Percentiles rank a stretch among this genome's conserved stretches.
Conservation (phyloP, 371 early-diverging fungal species). For the Actinomucor elegans region DNA sequence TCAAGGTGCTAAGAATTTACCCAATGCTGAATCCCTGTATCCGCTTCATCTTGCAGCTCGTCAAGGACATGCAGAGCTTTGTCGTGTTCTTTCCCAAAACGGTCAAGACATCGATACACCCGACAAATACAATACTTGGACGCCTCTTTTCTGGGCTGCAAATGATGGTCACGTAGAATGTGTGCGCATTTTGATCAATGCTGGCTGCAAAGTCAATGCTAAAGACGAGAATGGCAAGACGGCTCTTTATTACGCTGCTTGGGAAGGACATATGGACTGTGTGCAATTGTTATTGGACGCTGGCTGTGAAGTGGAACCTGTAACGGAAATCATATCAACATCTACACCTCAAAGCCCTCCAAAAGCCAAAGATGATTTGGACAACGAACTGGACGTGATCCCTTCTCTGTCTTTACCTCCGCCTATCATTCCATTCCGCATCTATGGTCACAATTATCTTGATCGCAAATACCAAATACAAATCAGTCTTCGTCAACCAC, state of each 20-base stretch:
- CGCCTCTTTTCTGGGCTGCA: conserved; percentile 93
- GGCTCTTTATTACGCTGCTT: conserved; percentile 91
- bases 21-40: conserved; percentile 76
- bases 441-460: conserved; percentile 94
- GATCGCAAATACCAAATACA: conserved; percentile 84
- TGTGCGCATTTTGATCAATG: conserved; percentile 77
- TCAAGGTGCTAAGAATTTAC: conserved; percentile 66
- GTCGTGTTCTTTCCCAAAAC: conserved; percentile 72
- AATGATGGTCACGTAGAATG: conserved; percentile 88
- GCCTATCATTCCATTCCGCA: conserved; percentile 94
- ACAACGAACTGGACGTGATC: conserved; percentile 63
- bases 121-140: conserved; percentile 94
- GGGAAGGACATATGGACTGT: conserved; percentile 88
- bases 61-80: conserved; percentile 79
- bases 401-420: conserved; percentile 92
- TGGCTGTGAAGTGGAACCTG: conserved; percentile 46
- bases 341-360: conserved; percentile 9
- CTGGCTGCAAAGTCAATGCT: conserved; percentile 74
- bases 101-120: conserved; percentile 70
- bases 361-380: conserved; percentile 1
- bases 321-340: conserved; percentile 2
- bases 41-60: conserved; percentile 89
- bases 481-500: conserved; percentile 62
- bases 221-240: conserved; percentile 85
- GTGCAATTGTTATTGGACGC: conserved; percentile 64